Base-by-base conservation (phyloP, 139 green algal genomes). In the Pleodorina starrii region DNA sequence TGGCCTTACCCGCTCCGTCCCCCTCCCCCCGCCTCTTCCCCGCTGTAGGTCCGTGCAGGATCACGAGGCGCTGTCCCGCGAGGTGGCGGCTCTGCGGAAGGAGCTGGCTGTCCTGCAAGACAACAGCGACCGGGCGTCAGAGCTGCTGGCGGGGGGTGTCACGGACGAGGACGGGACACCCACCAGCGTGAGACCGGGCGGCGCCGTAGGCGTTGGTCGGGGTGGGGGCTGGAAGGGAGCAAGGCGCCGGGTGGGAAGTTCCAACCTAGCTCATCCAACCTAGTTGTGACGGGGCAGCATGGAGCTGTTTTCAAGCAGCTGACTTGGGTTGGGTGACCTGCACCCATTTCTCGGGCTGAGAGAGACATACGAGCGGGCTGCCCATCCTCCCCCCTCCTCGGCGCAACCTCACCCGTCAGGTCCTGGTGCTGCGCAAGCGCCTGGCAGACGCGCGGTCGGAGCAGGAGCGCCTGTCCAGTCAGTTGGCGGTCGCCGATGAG, bases 51-150 rank as follows among this genome's bases (percentile, higher is more conserved):
- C 90, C 1, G 87, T 88, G 0, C 48, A 40, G 21, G 90, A 90
- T 44, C 89, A 90, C 75, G 90, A 93, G 43, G 76, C 40, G 5
- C 89, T 93, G 17, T 43, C 54, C 35, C 87, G 88, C 9, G 75
- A 93, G 83, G 72, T 93, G 79, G 44, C 40, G 16, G 75, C 36
- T 16, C 90, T 93, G 82, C 86, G 83, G 16, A 50, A 63, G 19
- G 87, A 93, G n/a, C 60, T 93, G 54, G 63, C 87, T 9, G 85
- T 60, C 21, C 81, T 91, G 29, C 90, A 89, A 32, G 68, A 87
- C 43, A 66, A 27, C 60, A 66, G 42, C 81, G 43, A 36, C 60
- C 42, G 43, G 42, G 81, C 81, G 42, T 40, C 40, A 23, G 60
- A 32, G 81, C n/a, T 87, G 40, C 21, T 66, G 43, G 60, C 29